Base-by-base conservation (phyloP, 202 grass and related monocot genomes). In the Elaeis oleifera region DNA sequence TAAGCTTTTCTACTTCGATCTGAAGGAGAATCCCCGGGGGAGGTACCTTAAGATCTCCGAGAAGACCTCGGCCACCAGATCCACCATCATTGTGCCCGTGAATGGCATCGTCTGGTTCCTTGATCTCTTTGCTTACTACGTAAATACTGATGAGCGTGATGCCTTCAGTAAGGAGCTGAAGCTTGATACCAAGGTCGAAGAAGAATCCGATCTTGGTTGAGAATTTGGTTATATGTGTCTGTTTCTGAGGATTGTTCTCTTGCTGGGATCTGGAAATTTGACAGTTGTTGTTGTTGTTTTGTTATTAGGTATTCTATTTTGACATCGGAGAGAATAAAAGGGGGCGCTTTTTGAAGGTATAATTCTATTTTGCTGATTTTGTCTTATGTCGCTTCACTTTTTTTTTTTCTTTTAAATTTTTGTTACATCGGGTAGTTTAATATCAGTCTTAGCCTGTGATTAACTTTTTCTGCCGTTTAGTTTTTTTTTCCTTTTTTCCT, bases 251-350 rank as follows among this genome's bases (percentile, higher is more conserved):
- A 8, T 13, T 13, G 36, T 39, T 39, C 36, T 13, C 9, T 39
- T 8, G 36, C 9, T 0, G 36, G 36, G 9, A 39, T 13, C 36
- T 39, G 36, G 36, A 2, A 39, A 39, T 39, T 39, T 39, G 36
- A 39, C 36, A 39, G 36, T 13, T 39, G 9, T 44, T 49, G 9
- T 44, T 49, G 6, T 48, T 19, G 28, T 61, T 44, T 16, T 23
- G 14, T 52, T 39, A 23, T 51, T 25, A 65, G 63, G 49, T 23
- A 7, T 65, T 65, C 15, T 52, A 51, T 52, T 51, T 65, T 51
- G 63, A 65, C 63, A 65, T 51, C n/a, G 49, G 63, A 25, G 49
- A 65, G 32, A 65, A 51, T 52, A 52, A 52, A 65, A 65, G 63
- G 23, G 63, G 63, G 6, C 49, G 63, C 63, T 27, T 65, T 65